Evolutionary conservation across 1,139 yeast genomes (phyloP), one percentile per base, ranked within the genome.

Genomic region (Pichia sp.): DNA sequence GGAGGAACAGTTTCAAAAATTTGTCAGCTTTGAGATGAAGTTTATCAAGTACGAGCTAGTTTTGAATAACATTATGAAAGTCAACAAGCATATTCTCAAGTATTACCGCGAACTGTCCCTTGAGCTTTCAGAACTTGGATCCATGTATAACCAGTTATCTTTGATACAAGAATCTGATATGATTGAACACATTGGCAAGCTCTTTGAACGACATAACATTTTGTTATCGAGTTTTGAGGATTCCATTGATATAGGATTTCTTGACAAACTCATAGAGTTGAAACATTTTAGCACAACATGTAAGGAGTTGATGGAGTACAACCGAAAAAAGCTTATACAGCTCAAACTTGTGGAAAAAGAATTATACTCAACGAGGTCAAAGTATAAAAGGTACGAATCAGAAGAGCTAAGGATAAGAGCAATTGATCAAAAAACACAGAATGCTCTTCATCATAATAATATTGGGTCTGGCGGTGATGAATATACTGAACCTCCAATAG

Each of bases 201-300:
- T 83, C 0, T 78, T 82, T 50, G 96, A 86, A 53, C 70, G 83
- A 30, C 75, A 78, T 24, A 78, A 76, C 40, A 66, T 80, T 29
- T 69, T 83, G 12, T 68, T 86, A 27, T 83, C 79, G 44, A 67
- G 76, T 5, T 64, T 88, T 17, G 77, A 81, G n/a, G 72, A 76
- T 27, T 74, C 76, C 31, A 63, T 88, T 31, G 78, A 84, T 44
- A 73, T 85, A 9, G 74, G 77, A 37, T 79, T 87, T 48, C 72
- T 85, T 27, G 97, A 88, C 53, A 94, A 94, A 5, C 63, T 88
- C 23, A 78, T 84, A 6, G 96, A 88, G 53, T 74, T 84, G 14
- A 87, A 82, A 12, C 86, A 83, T 50, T 77, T 81, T 58, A 76
- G 93, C 0, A 67, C 69, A 6, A 78, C 81, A 0, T 74, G 82